Conservation (phyloP, 2,329 filamentous ascomycete species). For the Magnaporthiopsis rhizophila region DNA sequence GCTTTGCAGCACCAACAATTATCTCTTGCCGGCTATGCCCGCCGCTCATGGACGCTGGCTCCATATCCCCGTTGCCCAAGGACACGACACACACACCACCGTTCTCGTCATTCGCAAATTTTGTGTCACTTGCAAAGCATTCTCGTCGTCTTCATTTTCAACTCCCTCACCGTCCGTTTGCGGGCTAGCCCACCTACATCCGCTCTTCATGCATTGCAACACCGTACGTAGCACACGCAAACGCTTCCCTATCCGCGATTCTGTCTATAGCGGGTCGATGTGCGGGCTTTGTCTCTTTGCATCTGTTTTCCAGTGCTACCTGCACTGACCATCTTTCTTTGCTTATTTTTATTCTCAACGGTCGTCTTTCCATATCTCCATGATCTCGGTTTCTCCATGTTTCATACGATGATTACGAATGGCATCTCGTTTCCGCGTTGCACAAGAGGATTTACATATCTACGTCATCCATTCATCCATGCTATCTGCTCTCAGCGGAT, state of each 20-base stretch:
- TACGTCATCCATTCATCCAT: background rate
- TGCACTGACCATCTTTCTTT: background rate
- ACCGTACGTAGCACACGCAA: background rate
- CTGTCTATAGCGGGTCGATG: background rate
- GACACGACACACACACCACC: background rate
- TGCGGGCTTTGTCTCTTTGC: background rate
- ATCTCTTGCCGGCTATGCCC: background rate
- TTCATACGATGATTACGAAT: constrained; percentile 5
- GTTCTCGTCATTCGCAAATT: background rate
- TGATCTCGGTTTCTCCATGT: background rate
- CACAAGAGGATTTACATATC: background rate
- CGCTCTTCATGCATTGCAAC: background rate
- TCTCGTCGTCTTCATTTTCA: background rate
- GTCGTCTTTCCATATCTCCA: background rate
- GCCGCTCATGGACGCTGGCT: too few species aligned
- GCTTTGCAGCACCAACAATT: too few species aligned
- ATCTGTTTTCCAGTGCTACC: background rate
- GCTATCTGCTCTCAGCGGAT: background rate
- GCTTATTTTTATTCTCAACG: background rate
- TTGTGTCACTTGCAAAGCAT: background rate
- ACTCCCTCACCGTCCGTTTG: background rate
- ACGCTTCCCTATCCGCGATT: background rate
- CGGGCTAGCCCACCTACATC: background rate
- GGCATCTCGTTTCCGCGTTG: constrained; percentile 5
- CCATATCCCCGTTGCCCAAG: too few species aligned